Evolutionary conservation across 2,329 filamentous ascomycete genomes (phyloP), one percentile per base, ranked within the genome.

Genomic region (Lomentospora prolificans): DNA sequence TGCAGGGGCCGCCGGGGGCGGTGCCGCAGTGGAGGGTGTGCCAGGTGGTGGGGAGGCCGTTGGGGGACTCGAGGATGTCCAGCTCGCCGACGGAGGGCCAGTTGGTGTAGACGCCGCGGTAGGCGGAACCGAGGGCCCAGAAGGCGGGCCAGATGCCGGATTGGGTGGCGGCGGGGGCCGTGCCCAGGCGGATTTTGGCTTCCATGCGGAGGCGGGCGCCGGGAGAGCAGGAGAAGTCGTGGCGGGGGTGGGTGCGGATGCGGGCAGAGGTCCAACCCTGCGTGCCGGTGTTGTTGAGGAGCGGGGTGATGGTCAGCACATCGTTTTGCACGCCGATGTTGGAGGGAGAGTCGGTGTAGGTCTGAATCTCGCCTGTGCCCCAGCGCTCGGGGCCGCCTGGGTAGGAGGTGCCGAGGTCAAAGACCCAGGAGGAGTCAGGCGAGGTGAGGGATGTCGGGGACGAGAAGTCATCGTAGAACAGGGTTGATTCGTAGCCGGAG

Each of bases 361-460:
- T 69, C 62, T 79, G 66, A 17, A 73, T 65, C 62, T 79, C 76
- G 57, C 70, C 68, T 3, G 76, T 79, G 51, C 76, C 75, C 75
- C 76, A 79, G 58, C 72, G 66, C 6, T 64, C 55, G 0, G 74
- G 64, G 1, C 75, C 75, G n/a, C 71, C 71, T 1, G 72, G 67
- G 59, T 79, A 79, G 8, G 61, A 59, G 0, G 72, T 77, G 51
- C 76, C 76, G n/a, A 65, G 62, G 58, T 73, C 69, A 53, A 71
- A 59, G 28, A 67, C 65, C 75, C 75, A 79, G 12, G 65, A 62
- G 24, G 64, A 46, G 36, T 69, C 68, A 2, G 72, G 70, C 3
- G 69, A 65, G 7, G 65, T 60, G 27, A 65, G 65, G 7, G 64
- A 63, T 33, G 55, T 22, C 10, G 24, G 4, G 59, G 59, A 24